Base-by-base conservation (phyloP, 345 rosid species). In the Eucalyptus marginata region DNA sequence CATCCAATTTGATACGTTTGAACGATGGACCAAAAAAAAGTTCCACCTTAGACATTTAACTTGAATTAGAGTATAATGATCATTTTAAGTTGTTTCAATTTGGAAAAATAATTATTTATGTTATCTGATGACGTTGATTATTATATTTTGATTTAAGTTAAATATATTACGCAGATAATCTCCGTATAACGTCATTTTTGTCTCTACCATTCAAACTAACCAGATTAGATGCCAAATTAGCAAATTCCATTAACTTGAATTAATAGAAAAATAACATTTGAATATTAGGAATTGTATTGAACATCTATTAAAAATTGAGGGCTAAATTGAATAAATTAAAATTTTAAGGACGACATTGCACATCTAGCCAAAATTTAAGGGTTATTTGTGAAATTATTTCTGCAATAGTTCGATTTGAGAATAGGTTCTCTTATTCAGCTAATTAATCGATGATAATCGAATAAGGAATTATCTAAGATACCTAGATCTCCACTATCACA, bases 1-100 rank as follows among this genome's bases (percentile, higher is more conserved):
- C 43, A 2, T 31, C 11, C 24, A 2, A 31, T 31, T 4, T 0
- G 0, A 0, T 15, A 66, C 6, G 2, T 31, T 31, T 16, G 79
- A 66, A 31, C 0, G 2, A 5, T 31, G 22, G 24, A 8, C 24
- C 24, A 15, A 66, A 8, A 29, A 62, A 58, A 62, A 29, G 20
- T 31, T 66, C 3, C 18, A 31, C 11, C 1, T 2, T 0, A 1
- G 3, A 66, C 0, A 66, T 13, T 64, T 3, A 64, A 64, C 36
- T 64, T 0, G 3, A 66, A 15, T 15, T 7, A 31, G 24, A 17
- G 33, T 71, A 71, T 3, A 20, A 33, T 5, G 7, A 71, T 66
- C 79, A 15, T 16, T 31, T 16, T n/a, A 66, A 31, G 79, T 31
- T 7, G 40, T 31, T 4, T 31, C 11, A 7, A 66, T 66, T 31